phyloP scores from a whole-genome alignment of 441 rosid genomes.

The Bocquillonia castaneifolia region DNA sequence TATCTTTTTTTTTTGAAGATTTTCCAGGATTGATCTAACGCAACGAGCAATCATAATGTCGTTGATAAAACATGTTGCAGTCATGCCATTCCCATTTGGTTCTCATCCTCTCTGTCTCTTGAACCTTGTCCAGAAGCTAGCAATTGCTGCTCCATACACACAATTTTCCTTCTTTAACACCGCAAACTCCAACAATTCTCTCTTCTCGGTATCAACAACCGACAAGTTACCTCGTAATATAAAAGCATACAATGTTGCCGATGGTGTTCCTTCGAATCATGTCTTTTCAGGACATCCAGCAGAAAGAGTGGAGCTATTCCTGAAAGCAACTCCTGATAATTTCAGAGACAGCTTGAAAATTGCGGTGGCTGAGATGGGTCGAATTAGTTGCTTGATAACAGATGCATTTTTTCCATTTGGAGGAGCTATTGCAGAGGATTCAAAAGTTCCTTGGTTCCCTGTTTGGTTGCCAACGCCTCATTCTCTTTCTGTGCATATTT shows the following conservation, averaged over 20 bases:
- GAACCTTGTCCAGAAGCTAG: not conserved
- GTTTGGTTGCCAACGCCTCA: slow-evolving; percentile 40
- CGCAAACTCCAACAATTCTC: slow-evolving; percentile 14
- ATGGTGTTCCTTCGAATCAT: slow-evolving; percentile 2
- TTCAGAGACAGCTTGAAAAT: slow-evolving; percentile 13
- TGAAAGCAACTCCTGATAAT: slow-evolving; percentile 24
- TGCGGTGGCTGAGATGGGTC: slow-evolving; percentile 25
- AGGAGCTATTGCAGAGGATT: slow-evolving; percentile 34
- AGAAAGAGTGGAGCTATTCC: slow-evolving; percentile 27
- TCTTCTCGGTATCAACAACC: slow-evolving; percentile 5
- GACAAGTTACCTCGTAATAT: slow-evolving; percentile 24
- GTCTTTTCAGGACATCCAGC: slow-evolving; percentile 21
- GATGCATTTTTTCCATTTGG: slow-evolving; percentile 46
- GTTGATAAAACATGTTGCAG: not conserved
- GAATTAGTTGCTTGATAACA: slow-evolving; percentile 26
- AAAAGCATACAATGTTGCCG: slow-evolving; percentile 21
- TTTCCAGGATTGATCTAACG: no score
- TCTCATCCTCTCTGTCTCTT: not conserved
- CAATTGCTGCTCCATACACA: not conserved
- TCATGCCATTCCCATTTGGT: slow-evolving; percentile 8
- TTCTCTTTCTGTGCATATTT: slow-evolving; percentile 39
- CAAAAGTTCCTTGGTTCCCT: slow-evolving; percentile 42
- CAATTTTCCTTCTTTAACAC: slow-evolving; percentile 33
- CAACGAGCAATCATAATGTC: not conserved
- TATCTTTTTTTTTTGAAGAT: no score